These are phyloP conservation scores for Lagerstroemia speciosa DNA, from an alignment of 345 rosid genomes.

Conservation along the genomic window DNA sequence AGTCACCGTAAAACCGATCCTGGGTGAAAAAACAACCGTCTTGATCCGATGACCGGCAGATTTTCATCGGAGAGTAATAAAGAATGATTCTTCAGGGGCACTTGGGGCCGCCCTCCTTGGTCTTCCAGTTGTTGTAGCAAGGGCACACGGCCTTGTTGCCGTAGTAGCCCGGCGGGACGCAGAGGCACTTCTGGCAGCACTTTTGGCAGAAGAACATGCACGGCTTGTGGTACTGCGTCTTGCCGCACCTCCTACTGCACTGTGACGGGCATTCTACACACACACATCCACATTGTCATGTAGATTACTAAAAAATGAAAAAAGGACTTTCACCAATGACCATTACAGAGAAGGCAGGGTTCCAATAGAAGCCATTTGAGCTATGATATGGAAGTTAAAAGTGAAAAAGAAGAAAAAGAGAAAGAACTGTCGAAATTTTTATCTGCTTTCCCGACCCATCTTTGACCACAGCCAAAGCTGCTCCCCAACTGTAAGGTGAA, in stretches of 20 bases:
- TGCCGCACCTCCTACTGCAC: constrained; percentile 54
- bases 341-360: no score
- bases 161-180: constrained; percentile 70
- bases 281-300: neutral
- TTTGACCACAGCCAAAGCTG: neutral
- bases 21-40: no score
- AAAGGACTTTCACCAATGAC: no score
- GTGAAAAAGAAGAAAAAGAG: neutral
- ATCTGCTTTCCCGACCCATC: neutral
- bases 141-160: constrained; percentile 62
- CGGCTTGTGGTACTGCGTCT: constrained; percentile 51
- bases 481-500: no score
- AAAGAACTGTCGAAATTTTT: neutral
- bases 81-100: constrained; percentile 38
- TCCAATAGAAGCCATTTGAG: no score
- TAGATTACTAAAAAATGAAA: no score
- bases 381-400: no score
- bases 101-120: constrained; percentile 59
- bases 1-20: no score
- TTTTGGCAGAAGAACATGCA: constrained; percentile 75
- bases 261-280: constrained; percentile 28
- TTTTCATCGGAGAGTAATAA: no score
- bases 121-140: constrained; percentile 70
- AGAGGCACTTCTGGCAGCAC: constrained; percentile 64
- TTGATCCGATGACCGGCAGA: no score